Evolutionary conservation across 2,329 filamentous ascomycete species (phyloP), one percentile per base, ranked within the genome.

Genomic region (Colletotrichum noveboracense): DNA sequence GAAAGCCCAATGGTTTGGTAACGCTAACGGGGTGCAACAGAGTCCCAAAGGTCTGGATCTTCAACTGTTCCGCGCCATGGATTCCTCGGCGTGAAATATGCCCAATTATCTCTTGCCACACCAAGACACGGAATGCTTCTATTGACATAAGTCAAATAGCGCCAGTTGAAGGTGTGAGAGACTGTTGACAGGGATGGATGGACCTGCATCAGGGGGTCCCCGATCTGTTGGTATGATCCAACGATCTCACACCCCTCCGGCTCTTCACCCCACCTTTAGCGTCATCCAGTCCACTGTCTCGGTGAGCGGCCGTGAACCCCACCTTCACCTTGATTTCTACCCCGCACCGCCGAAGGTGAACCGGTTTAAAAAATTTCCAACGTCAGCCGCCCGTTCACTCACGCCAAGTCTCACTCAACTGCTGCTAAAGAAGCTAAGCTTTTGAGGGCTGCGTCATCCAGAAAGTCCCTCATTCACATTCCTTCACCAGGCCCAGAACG

Each of bases 271-370:
- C 66, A 58, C 60, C 3, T 16, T 5, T 36, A 56, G 60, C 66
- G 66, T 32, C 58, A 66, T 24, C 52, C 7, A 12, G 38, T 12
- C 38, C 38, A 48, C 38, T 58, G 67, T 71, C 58, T 71, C 60
- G 52, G 67, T 71, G 71, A 71, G 36, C 13, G 13, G 56, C 34
- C 28, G 10, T n/a, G 48, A 18, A 34, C 73, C 62, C 68, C 38
- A 75, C 73, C 62, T 72, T 64, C 43, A 68, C 64, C 69, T 66
- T 38, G 61, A 62, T 28, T 67, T 74, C 32, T 56, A 75, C 73
- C 72, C 72, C 72, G 72, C 72, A 75, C 52, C 28, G 9, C 28
- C 32, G n/a, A 60, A 48, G 30, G 58, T 52, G 36, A 52, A 56
- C 12, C 38, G 6, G 18, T 32, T 21, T 36, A 9, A 61, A 66